Evolutionary conservation across 306 rosid genomes (phyloP), one percentile per base, ranked within the genome.

Genomic region (Parietaria judaica): DNA sequence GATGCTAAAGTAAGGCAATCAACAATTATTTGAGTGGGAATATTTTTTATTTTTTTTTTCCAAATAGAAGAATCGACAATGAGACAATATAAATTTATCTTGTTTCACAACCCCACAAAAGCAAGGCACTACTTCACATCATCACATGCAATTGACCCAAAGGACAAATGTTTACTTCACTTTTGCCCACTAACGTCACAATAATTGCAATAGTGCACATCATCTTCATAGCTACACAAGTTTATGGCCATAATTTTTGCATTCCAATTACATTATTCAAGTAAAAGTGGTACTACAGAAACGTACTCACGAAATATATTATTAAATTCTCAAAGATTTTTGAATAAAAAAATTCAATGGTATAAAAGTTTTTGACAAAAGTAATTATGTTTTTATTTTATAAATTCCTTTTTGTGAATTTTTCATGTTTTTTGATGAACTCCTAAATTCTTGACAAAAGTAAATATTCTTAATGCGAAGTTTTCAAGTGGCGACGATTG

Each of bases 111-210:
- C 34, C 10, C 34, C 54, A n/a, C 56, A 41, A 8, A 41, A 41
- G 45, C 45, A 41, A 41, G 45, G 45, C 45, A 56, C 60, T 1
- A 56, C 3, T 56, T 34, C 45, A 56, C 60, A 56, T 56, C 60
- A 56, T 56, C 60, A 56, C 60, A 56, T 56, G 60, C 43, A 56
- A 56, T 4, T 56, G 60, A 15, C 60, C 15, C 60, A 56, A 36
- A 56, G 23, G 8, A 0, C 0, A 34, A 56, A 35, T 5, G 16
- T 6, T 0, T 11, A 53, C 57, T 17, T 11, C 36, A 6, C 5
- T 53, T 11, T 17, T 53, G 36, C 57, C 57, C 57, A 14, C 34
- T 34, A n/a, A 14, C 14, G 45, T 41, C 45, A 50, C 54, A 50
- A 53, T 9, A 16, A 53, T 53, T 2, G 36, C 23, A 36, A 53